These are phyloP conservation scores for Limtongozyma cylindracea DNA, from an alignment of 805 yeast genomes.

Conservation along the genomic window DNA sequence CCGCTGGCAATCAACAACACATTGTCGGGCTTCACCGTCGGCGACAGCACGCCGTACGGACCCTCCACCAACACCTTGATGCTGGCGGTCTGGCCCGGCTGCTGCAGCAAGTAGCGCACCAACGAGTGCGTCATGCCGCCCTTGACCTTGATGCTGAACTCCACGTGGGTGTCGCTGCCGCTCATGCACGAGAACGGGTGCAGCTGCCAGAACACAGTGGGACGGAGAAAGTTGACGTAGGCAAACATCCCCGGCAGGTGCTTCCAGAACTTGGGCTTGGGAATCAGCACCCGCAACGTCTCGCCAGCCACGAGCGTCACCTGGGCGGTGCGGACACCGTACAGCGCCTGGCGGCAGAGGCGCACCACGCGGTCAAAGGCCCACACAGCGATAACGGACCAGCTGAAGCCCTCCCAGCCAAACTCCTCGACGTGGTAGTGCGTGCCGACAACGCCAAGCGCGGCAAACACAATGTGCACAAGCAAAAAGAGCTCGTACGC, in stretches of 20 bases:
- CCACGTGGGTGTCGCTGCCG: constrained; percentile 13
- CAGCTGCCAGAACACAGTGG: constrained; percentile 34
- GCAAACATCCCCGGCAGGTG: constrained; percentile 29
- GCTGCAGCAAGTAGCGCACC: constrained; percentile 6
- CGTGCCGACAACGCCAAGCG: constrained; percentile 21
- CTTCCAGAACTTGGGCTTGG: constrained; percentile 21
- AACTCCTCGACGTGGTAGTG: constrained; percentile 32
- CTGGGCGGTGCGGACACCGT: constrained; percentile 13
- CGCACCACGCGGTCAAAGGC: constrained; percentile 13
- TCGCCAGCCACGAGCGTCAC: constrained; percentile 15
- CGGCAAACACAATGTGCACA: constrained; percentile 14
- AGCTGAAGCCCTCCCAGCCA: constrained; percentile 10
- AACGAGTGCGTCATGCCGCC: constrained; percentile 27
- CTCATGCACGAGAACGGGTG: constrained; percentile 49
- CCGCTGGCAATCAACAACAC: constrained; percentile 37
- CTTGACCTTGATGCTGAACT: constrained; percentile 22
- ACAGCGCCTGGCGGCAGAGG: constrained; percentile 7
- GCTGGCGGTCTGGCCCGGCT: constrained; percentile 8
- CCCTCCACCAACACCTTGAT: constrained; percentile 29
- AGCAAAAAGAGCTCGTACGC: constrained; percentile 30
- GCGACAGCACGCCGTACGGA: constrained; percentile 25
- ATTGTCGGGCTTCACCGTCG: constrained; percentile 19
- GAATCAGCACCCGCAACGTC: constrained; percentile 18
- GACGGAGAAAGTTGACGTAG: constrained; percentile 28
- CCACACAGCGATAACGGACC: constrained; percentile 14